Conservation (phyloP, 768 basidiomycete genomes). For the Boletus sp. region DNA sequence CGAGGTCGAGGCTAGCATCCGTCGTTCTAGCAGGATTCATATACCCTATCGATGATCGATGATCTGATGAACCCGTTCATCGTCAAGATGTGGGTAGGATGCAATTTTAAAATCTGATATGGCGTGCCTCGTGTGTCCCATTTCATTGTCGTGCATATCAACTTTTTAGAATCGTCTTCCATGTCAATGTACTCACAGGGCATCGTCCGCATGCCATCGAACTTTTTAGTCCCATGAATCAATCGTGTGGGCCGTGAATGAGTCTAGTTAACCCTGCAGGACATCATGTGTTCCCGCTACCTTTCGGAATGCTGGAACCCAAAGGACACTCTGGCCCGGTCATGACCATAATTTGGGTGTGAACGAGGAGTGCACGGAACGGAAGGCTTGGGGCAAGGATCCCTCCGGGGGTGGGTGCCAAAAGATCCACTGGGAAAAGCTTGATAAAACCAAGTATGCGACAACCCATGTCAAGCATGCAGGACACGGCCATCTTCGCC, state of each 20-base stretch:
- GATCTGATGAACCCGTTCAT: not conserved
- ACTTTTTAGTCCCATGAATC: not conserved
- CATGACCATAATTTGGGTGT: not conserved
- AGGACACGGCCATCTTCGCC: not conserved
- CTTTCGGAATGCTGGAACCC: not conserved
- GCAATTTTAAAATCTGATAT: slow-evolving; percentile 8
- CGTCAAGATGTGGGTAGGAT: not conserved
- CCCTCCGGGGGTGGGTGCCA: not conserved
- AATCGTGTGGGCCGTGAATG: not conserved
- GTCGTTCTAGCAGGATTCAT: not conserved
- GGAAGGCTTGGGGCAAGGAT: not conserved
- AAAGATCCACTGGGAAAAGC: not conserved
- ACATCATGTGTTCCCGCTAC: not conserved
- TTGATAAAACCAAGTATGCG: slow-evolving; percentile 1
- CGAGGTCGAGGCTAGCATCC: not conserved
- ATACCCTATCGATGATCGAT: slow-evolving; percentile 1
- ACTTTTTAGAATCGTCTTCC: not conserved
- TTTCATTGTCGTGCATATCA: slow-evolving; percentile 9
- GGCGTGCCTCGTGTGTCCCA: not conserved
- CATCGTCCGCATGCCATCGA: not conserved
- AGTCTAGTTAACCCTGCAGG: not conserved
- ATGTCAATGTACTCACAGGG: not conserved
- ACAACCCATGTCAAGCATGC: not conserved
- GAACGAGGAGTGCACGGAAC: not conserved
- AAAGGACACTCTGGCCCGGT: not conserved